Evolutionary conservation across 1,284 basidiomycete genomes (phyloP).

Genomic region (Rhodofomes roseus): DNA sequence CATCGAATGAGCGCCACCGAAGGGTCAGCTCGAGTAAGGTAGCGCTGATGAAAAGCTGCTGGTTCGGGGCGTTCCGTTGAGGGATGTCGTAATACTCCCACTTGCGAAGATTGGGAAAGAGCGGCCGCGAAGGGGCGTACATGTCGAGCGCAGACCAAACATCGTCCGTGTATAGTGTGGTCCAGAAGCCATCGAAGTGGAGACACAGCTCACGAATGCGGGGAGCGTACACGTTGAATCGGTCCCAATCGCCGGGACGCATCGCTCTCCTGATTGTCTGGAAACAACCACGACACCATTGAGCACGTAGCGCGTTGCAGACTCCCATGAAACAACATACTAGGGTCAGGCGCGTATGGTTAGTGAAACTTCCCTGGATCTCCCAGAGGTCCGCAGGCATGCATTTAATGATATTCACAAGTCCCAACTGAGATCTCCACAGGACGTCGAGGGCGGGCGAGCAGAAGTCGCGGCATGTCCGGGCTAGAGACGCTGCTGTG

Average conservation of each 20-base stretch:
- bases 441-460: background rate
- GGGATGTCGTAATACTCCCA: background rate
- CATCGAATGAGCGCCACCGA: background rate
- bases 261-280: background rate
- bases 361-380: background rate
- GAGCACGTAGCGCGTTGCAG: too few species aligned
- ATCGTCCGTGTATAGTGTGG: background rate
- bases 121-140: background rate
- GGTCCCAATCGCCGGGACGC: background rate
- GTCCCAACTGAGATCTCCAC: background rate
- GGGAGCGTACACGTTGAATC: background rate
- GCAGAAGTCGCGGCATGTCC: background rate
- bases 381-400: background rate
- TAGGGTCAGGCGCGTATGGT: too few species aligned
- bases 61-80: background rate
- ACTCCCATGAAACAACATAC: too few species aligned
- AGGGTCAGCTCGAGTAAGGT: background rate
- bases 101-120: background rate
- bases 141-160: background rate
- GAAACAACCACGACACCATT: background rate
- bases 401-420: background rate
- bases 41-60: background rate
- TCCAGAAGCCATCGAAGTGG: background rate
- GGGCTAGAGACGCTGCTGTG: background rate
- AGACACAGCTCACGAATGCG: background rate